Evolutionary conservation across 2,329 filamentous ascomycete species (phyloP).

Genomic region (Ambrosiella xylebori): DNA sequence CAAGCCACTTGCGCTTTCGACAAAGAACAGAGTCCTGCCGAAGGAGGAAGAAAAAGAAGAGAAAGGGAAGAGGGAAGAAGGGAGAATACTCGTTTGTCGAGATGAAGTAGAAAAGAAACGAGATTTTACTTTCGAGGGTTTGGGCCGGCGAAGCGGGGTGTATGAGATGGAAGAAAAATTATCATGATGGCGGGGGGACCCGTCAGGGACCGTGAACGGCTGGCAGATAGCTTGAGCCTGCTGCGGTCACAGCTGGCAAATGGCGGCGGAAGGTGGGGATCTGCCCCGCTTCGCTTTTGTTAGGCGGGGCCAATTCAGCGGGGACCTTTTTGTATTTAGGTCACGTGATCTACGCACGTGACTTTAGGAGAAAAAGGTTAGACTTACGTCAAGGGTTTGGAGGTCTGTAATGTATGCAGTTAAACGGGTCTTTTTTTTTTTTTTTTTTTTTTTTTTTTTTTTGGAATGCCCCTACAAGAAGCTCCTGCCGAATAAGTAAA

Average conservation of each 20-base stretch:
- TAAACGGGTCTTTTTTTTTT: background rate
- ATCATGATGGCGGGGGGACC: slow-evolving; percentile 1
- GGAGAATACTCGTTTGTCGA: slow-evolving; percentile 2
- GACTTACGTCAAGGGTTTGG: background rate
- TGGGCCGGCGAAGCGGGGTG: slow-evolving; percentile 1
- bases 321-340: background rate
- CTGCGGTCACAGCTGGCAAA: background rate
- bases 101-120: slow-evolving; percentile 8
- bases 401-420: background rate
- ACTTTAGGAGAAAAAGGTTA: background rate
- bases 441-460: background rate
- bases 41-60: slow-evolving; percentile 6
- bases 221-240: background rate
- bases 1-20: slow-evolving; percentile 9
- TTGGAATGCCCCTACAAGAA: background rate
- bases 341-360: background rate
- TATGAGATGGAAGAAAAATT: slow-evolving; percentile 15
- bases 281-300: background rate
- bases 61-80: slow-evolving; percentile 5
- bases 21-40: slow-evolving; percentile 13
- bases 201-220: background rate
- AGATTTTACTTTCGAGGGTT: background rate
- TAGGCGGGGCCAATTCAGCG: background rate
- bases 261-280: background rate
- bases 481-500: background rate